Evolutionary conservation across 768 basidiomycete genomes (phyloP), one percentile per base, ranked within the genome.

Genomic region (Agaricus subrufescens): DNA sequence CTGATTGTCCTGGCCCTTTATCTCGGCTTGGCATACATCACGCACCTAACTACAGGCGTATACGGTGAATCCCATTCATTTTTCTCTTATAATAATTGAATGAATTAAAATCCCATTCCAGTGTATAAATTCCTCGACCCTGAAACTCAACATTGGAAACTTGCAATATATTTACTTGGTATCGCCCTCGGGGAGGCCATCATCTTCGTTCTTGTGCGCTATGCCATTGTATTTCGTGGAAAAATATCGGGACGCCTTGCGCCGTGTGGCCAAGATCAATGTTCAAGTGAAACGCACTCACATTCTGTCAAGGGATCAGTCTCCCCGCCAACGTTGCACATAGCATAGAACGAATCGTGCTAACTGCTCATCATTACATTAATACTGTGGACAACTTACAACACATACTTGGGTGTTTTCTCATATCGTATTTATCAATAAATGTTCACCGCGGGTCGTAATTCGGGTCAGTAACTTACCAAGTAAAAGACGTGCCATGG

Each of bases 121-220:
- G 86, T 81, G 0, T 89, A 87, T 62, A 55, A 65, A 4, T 89
- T 89, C 72, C 78, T 89, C 10, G 69, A 88, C 60, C 86, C 87
- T 0, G 25, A 62, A 5, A 68, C 65, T n/a, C 63, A 78, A 50
- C 66, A 70, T n/a, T 69, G 58, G 11, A 60, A 71, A 40, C 70
- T 89, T 37, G 84, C 81, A 0, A 82, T 66, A 0, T 89, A 87
- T 62, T 81, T 88, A 59, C 38, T 84, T 27, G 84, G 83, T 12
- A 84, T 88, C 51, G 75, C 69, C 2, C 61, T 74, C 6, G 86
- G 74, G 0, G 80, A 79, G 42, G 66, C 67, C 45, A 50, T 87
- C 53, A 63, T 84, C 15, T 89, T 87, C 61, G 45, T 65, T n/a
- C 26, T 84, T 50, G 78, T 79, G 11, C 73, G 74, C 27, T 73